These are phyloP conservation scores for Pleoardoris graminearum DNA, from an alignment of 2,329 filamentous ascomycete genomes.

Conservation along the genomic window DNA sequence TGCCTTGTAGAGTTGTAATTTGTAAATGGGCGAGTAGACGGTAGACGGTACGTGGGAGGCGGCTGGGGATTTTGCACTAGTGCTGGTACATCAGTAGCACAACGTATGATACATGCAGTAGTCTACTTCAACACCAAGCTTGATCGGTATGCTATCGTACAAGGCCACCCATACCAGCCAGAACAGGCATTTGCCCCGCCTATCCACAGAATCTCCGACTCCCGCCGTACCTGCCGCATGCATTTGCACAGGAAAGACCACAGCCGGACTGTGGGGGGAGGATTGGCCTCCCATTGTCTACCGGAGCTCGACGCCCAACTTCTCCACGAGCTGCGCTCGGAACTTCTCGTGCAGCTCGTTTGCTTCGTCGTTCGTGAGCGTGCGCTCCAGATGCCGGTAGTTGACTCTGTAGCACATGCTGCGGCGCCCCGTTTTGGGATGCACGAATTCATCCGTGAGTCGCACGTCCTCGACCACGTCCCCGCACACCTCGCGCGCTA, in stretches of 20 bases:
- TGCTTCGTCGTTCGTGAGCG: conserved; percentile 79
- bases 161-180: not conserved
- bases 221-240: too few relatives aligned
- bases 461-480: conserved; percentile 86
- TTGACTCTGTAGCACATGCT: conserved; percentile 93
- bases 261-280: too few relatives aligned
- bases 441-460: conserved; percentile 82
- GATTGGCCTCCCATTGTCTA: too few relatives aligned
- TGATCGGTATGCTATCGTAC: not conserved
- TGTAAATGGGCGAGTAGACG: too few relatives aligned
- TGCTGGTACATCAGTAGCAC: conserved; percentile 25
- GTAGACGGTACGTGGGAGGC: too few relatives aligned
- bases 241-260: too few relatives aligned
- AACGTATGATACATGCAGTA: conserved; percentile 7
- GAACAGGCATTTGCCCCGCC: not conserved
- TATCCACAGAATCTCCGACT: too few relatives aligned
- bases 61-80: conserved; percentile 10
- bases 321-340: conserved; percentile 64
- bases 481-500: conserved; percentile 80
- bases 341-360: conserved; percentile 76
- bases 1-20: too few relatives aligned
- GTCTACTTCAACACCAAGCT: not conserved
- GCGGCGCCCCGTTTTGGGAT: conserved; percentile 79
- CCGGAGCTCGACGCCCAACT: conserved; percentile 78
- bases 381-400: conserved; percentile 90